Evolutionary conservation across 345 rosid genomes (phyloP).

Genomic region (Salix arbutifolia): DNA sequence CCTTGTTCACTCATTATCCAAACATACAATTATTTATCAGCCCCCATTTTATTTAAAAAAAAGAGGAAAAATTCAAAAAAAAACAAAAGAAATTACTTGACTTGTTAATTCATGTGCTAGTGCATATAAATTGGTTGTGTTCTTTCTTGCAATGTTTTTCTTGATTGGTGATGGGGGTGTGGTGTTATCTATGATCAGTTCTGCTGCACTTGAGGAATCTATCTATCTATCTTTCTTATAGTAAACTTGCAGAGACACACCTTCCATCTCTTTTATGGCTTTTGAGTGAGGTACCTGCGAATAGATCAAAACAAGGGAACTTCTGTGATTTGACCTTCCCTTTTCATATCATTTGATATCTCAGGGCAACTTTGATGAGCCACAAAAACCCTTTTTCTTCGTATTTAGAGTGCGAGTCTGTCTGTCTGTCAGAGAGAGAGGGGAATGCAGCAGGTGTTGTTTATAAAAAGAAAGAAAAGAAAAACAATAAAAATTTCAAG

Average conservation of each 20-base stretch:
- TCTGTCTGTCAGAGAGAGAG: not conserved
- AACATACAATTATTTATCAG: slow-evolving; percentile 5
- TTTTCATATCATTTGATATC: slow-evolving; percentile 43
- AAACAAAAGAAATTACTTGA: not conserved
- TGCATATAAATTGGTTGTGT: too few relatives aligned
- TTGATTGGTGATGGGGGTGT: too few relatives aligned
- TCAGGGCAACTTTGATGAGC: slow-evolving; percentile 15
- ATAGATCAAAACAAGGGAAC: slow-evolving; percentile 32
- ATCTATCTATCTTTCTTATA: not conserved
- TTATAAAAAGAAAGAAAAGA: not conserved
- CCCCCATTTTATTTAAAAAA: not conserved
- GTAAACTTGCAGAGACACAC: not conserved
- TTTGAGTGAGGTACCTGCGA: slow-evolving; percentile 36
- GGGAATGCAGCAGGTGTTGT: too few relatives aligned
- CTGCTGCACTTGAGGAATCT: too few relatives aligned
- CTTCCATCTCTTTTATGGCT: slow-evolving; percentile 9
- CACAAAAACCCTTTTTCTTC: not conserved
- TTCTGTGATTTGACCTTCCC: slow-evolving; percentile 42
- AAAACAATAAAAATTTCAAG: not conserved
- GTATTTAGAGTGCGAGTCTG: not conserved
- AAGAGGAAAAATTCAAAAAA: not conserved
- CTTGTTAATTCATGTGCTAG: too few relatives aligned
- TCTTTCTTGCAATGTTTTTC: too few relatives aligned
- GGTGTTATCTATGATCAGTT: too few relatives aligned
- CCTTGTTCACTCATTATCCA: slow-evolving; percentile 45